Percentiles rank a stretch among this genome's conserved stretches.
phyloP scores from a whole-genome alignment of 2,329 filamentous ascomycete species.

The Rhinocladiella similis region DNA sequence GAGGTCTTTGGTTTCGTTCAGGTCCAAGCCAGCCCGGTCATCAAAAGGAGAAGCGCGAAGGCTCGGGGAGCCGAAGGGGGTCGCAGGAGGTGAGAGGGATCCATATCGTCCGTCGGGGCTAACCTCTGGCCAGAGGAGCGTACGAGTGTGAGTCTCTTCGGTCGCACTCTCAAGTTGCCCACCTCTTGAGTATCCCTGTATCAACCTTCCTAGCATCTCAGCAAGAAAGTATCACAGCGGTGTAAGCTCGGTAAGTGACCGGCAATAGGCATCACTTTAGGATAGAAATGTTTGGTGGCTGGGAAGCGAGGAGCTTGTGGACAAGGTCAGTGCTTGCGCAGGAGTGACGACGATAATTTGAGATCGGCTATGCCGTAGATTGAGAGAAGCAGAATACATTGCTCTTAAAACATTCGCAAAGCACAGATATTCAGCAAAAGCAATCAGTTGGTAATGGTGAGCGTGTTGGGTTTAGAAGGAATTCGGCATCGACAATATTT shows the following conservation, averaged over 20 bases:
- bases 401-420: too few species aligned
- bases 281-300: not conserved
- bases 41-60: conserved; percentile 46
- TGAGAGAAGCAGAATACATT: too few species aligned
- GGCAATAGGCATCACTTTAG: not conserved
- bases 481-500: too few species aligned
- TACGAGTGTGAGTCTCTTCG: conserved; percentile 51
- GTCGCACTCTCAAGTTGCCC: conserved; percentile 44
- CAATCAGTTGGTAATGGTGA: too few species aligned
- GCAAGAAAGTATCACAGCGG: not conserved
- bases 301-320: not conserved
- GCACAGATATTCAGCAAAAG: too few species aligned
- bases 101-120: conserved; percentile 41
- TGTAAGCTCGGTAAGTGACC: not conserved
- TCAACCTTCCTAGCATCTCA: conserved; percentile 26
- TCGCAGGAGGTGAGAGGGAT: conserved; percentile 42
- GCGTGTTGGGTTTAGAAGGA: too few species aligned
- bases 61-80: conserved; percentile 38
- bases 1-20: conserved; percentile 46
- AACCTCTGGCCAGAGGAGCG: conserved; percentile 49
- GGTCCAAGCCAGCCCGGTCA: conserved; percentile 47
- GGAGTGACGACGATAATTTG: not conserved
- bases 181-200: conserved; percentile 22
- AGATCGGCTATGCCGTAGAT: too few species aligned
- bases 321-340: not conserved